These are phyloP conservation scores for Alternaria infectoria DNA, from an alignment of 2,329 filamentous ascomycete genomes.

Conservation along the genomic window DNA sequence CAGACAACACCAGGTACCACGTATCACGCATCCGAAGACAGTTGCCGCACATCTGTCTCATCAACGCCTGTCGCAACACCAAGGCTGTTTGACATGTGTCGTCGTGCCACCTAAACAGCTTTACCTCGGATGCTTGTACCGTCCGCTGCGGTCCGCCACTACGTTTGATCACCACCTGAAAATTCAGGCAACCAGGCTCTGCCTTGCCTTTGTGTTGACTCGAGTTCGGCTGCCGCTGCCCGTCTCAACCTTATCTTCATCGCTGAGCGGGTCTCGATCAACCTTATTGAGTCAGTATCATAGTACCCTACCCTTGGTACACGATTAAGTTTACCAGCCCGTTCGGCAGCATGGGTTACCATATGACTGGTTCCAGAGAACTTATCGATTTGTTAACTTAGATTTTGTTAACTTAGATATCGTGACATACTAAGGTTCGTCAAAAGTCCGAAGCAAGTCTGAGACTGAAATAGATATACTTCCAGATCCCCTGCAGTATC, in stretches of 20 bases:
- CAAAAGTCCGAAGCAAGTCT: not conserved
- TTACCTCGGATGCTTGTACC: not conserved
- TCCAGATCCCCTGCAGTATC: not conserved
- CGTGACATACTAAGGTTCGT: not conserved
- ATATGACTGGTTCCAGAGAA: not conserved
- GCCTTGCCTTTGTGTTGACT: not conserved
- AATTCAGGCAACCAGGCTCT: not conserved
- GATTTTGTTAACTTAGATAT: not conserved
- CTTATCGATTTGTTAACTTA: not conserved
- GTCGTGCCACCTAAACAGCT: not conserved
- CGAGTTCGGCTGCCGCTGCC: not conserved
- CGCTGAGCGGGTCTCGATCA: not conserved
- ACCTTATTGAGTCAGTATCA: not conserved
- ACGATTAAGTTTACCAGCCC: not conserved
- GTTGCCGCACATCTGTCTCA: constrained; percentile 15
- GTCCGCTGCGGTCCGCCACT: not conserved
- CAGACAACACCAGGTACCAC: constrained; percentile 4
- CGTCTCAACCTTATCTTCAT: not conserved
- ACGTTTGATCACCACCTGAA: constrained; percentile 6
- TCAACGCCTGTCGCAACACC: not conserved
- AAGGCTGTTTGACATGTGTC: not conserved
- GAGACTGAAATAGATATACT: not conserved
- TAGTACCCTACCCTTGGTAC: not conserved
- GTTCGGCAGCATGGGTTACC: not conserved
- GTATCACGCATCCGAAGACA: constrained; percentile 1